Evolutionary conservation across 306 rosid genomes (phyloP), one percentile per base, ranked within the genome.

Genomic region (Hippophae rhamnoides): DNA sequence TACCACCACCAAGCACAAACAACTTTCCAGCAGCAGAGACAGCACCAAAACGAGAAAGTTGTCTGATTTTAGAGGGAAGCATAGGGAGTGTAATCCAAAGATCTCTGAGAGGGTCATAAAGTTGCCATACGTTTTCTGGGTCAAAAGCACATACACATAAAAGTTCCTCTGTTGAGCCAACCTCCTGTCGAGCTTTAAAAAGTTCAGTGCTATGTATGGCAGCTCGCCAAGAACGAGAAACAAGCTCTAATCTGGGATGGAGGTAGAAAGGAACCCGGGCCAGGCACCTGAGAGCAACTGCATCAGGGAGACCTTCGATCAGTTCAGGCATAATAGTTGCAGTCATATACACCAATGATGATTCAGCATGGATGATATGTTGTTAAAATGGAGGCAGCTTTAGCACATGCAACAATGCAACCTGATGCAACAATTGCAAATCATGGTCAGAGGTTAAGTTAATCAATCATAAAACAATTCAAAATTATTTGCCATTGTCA

Each of bases 51-150:
- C 82, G 82, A 50, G 99, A 79, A 62, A 93, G 97, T 76, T 88
- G 96, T 63, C 83, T 84, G 54, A 84, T 74, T 66, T 74, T 93
- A 50, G 97, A 93, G 68, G 99, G 99, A 49, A 88, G 89, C 74
- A 93, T 80, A 8, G 99, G 99, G 54, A 92, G 89, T 11, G 95
- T 88, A 62, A 88, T 88, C 99, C 97, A 93, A 62, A 80, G 90
- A 71, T 93, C 94, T 45, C 79, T 80, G 8, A 77, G 74, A 66
- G 99, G 94, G 41, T 93, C 99, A 74, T 86, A 86, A 47, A 93
- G 72, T 72, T 93, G 99, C 99, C 99, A 93, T 54, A 89, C 57
- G 47, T 93, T 93, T 80, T 93, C 99, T 6, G 99, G 38, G 38
- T 31, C 38, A 31, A 31, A 31, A 31, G 38, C 38, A 31, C 38